A percentile compares a stretch with the other conserved stretches of the same genome.
These are phyloP conservation scores for Populus hybrid DNA, from an alignment of 441 rosid species.

Conservation along the genomic window DNA sequence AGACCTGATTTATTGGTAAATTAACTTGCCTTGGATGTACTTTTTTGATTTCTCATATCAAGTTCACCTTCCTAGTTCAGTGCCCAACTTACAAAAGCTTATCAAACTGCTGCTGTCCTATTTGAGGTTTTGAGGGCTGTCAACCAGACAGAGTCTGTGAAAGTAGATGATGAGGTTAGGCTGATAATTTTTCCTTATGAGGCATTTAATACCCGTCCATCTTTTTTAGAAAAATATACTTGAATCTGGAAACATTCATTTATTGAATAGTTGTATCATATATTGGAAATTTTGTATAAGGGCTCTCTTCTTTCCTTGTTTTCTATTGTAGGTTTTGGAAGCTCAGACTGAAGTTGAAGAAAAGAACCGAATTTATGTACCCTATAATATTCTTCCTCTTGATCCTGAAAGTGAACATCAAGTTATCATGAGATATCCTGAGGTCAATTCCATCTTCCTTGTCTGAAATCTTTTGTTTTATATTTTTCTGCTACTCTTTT, in stretches of 20 bases:
- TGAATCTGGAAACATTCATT: conserved; percentile 3
- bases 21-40: not conserved
- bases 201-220: conserved; percentile 8
- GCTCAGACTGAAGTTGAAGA: conserved; percentile 92
- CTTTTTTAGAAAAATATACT: not conserved
- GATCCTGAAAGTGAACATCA: conserved; percentile 98
- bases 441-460: conserved; percentile 44
- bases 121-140: conserved; percentile 99
- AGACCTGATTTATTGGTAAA: not conserved
- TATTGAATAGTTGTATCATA: conserved; percentile 15
- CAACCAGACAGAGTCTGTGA: conserved; percentile 83
- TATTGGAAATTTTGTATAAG: not conserved
- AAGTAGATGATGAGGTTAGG: conserved; percentile 92
- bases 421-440: conserved; percentile 96
- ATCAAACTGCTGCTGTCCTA: conserved; percentile 99
- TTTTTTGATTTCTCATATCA: not conserved
- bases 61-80: conserved; percentile 35
- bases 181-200: not conserved
- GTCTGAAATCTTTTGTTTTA: conserved; percentile 11
- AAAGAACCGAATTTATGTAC: conserved; percentile 88
- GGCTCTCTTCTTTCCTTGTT: not conserved
- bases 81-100: conserved; percentile 97
- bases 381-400: too few relatives aligned
- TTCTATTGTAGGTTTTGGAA: conserved; percentile 67
- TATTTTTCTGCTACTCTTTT: conserved; percentile 9